Evolutionary conservation across 108 stramenopile species (phyloP).

Genomic region (Cyclotella kingstonii): DNA sequence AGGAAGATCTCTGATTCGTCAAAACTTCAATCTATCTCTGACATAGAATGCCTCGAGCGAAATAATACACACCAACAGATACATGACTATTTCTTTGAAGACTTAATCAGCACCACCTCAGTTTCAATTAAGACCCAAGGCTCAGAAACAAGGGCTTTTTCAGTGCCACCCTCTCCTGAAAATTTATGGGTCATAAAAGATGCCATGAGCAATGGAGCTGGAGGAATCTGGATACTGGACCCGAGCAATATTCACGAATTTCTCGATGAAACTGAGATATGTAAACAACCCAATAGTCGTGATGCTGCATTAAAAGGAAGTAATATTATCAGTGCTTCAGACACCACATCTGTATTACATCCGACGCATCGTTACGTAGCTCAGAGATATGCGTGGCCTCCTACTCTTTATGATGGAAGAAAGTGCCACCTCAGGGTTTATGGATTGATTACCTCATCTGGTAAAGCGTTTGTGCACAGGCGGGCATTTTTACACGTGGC

Average conservation of each 20-base stretch:
- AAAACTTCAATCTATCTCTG: too few species aligned
- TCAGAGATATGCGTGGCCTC: conserved; percentile 81
- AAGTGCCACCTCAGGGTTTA: conserved; percentile 88
- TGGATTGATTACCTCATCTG: conserved; percentile 58
- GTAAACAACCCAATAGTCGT: not conserved
- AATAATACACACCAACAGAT: not conserved
- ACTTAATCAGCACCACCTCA: conserved; percentile 27
- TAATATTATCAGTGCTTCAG: not conserved
- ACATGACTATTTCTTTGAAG: conserved; percentile 23
- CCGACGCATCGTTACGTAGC: conserved; percentile 68
- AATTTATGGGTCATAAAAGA: conserved; percentile 86
- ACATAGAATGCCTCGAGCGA: too few species aligned
- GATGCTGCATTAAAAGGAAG: not conserved
- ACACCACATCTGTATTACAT: conserved; percentile 21
- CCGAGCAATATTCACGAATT: conserved; percentile 46
- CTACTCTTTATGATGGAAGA: conserved; percentile 56
- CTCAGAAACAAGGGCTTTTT: too few species aligned
- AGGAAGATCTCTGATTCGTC: not conserved
- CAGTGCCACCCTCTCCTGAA: conserved; percentile 28
- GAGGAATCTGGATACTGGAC: conserved; percentile 80
- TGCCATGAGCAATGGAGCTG: conserved; percentile 76
- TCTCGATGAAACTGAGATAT: not conserved
- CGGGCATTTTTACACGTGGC: conserved; percentile 83
- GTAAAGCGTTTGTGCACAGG: conserved; percentile 74
- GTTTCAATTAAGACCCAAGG: too few species aligned